Conservation (phyloP, 768 basidiomycete species). For the Obba rivulosa region DNA sequence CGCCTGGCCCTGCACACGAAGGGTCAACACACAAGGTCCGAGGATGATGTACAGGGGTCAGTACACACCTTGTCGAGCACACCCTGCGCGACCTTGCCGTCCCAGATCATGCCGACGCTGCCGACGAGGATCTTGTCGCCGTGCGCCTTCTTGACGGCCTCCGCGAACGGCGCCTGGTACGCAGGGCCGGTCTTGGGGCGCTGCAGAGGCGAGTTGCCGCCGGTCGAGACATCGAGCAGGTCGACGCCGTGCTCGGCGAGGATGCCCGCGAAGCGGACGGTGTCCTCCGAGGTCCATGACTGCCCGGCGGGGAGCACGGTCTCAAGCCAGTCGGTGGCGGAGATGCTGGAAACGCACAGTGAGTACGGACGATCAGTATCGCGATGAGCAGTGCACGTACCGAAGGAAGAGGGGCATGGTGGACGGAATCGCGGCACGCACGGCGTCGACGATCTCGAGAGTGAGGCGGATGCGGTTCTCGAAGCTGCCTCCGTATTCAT, state of each 20-base stretch:
- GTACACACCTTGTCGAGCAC: conserved; percentile 39
- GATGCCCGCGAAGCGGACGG: conserved; percentile 49
- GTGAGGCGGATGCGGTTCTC: conserved; percentile 50
- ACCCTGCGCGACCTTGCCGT: conserved; percentile 50
- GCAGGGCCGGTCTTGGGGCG: conserved; percentile 30
- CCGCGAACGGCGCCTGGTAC: conserved; percentile 16
- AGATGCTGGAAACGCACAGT: conserved; percentile 36
- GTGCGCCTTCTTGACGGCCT: conserved; percentile 38
- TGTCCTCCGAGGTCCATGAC: conserved; percentile 67
- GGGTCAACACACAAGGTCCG: too few species aligned
- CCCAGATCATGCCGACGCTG: conserved; percentile 52
- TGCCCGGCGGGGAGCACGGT: conserved; percentile 49
- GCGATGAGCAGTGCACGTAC: conserved; percentile 32
- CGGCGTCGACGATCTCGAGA: conserved; percentile 57
- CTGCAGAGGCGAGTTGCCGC: conserved; percentile 49
- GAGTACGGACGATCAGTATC: neutral
- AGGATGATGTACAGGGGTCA: too few species aligned
- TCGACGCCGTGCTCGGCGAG: conserved; percentile 65
- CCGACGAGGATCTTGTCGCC: conserved; percentile 42
- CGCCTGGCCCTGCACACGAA: conserved; percentile 35
- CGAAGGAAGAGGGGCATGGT: conserved; percentile 69
- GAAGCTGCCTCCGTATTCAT: conserved; percentile 43
- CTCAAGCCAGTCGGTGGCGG: conserved; percentile 72
- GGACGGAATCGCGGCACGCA: conserved; percentile 52
- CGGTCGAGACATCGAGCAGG: conserved; percentile 66